Evolutionary conservation across 192 early-diverging fungal species (phyloP).

Genomic region (Ambispora gerdemannii): DNA sequence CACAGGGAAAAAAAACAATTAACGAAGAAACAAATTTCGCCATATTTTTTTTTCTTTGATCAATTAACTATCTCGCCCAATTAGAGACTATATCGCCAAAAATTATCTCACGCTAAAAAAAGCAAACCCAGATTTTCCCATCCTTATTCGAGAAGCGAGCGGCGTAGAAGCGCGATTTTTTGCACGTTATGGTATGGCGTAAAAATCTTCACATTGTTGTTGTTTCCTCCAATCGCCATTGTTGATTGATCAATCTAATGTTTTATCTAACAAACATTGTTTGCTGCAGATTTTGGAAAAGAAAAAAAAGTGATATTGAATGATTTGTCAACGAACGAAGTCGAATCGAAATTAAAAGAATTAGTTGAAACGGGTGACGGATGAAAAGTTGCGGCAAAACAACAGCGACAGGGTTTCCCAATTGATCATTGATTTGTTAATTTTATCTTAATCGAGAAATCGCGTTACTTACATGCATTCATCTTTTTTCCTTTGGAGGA

Average conservation of each 20-base stretch:
- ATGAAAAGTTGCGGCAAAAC: slow-evolving; percentile 32
- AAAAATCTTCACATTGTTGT: not conserved
- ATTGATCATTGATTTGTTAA: too few relatives aligned
- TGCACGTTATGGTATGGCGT: slow-evolving; percentile 77
- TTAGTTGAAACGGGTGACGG: too few relatives aligned
- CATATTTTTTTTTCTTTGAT: not conserved
- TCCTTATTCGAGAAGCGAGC: slow-evolving; percentile 85
- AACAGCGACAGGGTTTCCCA: too few relatives aligned
- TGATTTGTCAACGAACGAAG: slow-evolving; percentile 64
- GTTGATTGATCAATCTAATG: slow-evolving; percentile 12
- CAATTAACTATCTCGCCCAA: slow-evolving; percentile 80
- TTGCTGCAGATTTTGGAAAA: slow-evolving; percentile 66
- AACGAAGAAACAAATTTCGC: slow-evolving; percentile 11
- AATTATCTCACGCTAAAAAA: slow-evolving; percentile 79
- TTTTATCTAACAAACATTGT: too few relatives aligned
- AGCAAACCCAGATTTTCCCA: slow-evolving; percentile 83
- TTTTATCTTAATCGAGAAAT: too few relatives aligned
- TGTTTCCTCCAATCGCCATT: not conserved
- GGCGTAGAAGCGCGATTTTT: slow-evolving; percentile 83
- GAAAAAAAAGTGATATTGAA: slow-evolving; percentile 80
- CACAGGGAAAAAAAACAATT: not conserved
- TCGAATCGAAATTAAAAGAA: slow-evolving; percentile 67
- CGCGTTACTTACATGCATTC: too few relatives aligned
- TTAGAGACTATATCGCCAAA: slow-evolving; percentile 83
- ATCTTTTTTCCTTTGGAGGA: too few relatives aligned